Conservation (phyloP, 306 rosid species). For the Oxytropis ochrocephala region DNA sequence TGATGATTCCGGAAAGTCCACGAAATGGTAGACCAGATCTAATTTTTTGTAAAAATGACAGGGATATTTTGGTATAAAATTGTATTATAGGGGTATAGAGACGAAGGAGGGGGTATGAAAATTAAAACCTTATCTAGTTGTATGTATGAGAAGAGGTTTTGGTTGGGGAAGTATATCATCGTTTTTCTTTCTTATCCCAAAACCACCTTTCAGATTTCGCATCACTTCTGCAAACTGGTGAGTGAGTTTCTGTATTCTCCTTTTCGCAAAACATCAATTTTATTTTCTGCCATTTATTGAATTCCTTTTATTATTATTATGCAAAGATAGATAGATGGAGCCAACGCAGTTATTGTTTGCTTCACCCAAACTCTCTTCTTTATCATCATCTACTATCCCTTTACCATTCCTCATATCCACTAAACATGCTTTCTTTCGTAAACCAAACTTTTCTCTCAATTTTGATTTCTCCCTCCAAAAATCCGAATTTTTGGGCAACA, state of each 20-base stretch:
- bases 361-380: constrained; percentile 30
- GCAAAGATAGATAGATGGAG: constrained; percentile 39
- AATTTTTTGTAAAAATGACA: too few relatives aligned
- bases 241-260: background rate
- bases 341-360: constrained; percentile 28
- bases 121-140: too few relatives aligned
- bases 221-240: background rate
- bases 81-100: too few relatives aligned
- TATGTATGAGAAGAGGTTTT: too few relatives aligned
- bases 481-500: constrained; percentile 47
- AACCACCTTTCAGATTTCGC: background rate
- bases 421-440: constrained; percentile 25
- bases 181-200: too few relatives aligned
- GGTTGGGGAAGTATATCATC: too few relatives aligned
- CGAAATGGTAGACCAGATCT: too few relatives aligned
- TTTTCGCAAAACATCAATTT: background rate
- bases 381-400: constrained; percentile 30
- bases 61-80: too few relatives aligned
- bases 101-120: too few relatives aligned
- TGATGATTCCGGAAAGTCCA: too few relatives aligned
- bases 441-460: constrained; percentile 27
- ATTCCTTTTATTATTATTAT: background rate
- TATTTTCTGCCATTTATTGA: background rate
- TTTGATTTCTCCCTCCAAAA: constrained; percentile 31
- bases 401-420: constrained; percentile 49